Evolutionary conservation across 441 rosid species (phyloP), one percentile per base, ranked within the genome.

Genomic region (Erodium chrysanthum): DNA sequence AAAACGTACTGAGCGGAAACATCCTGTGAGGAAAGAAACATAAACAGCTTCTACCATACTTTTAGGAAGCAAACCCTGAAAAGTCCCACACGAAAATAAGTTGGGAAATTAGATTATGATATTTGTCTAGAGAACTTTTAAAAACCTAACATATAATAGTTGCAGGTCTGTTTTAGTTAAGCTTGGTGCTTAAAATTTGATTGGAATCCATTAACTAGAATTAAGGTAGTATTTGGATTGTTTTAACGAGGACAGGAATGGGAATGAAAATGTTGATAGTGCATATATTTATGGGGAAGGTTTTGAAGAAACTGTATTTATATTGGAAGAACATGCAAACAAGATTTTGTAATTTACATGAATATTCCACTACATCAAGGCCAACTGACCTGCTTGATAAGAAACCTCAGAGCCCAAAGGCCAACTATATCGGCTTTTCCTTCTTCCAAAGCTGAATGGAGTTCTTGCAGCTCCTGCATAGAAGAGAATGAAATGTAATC

Each of bases 401-500:
- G 79, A 76, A 91, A 89, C 73, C 76, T 91, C 54, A 94, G 82
- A 15, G 98, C 96, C 98, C 98, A 94, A 71, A 94, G 91, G 52
- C 97, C 98, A 81, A 89, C 98, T 67, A 94, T 89, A 76, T 94
- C 97, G 63, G 97, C 98, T 81, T 94, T 91, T 73, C 93, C 97
- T 84, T 91, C 97, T 82, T 91, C 97, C 84, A 94, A 65, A 74
- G 97, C 83, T 5, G 96, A 91, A 82, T 91, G 85, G 64, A 94
- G 85, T 73, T 94, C 96, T 82, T 88, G 96, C 62, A 94, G 86
- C 83, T 94, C 96, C 98, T 94, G 79, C n/a, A 76, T 52, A 59
- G 31, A 59, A 59, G 31, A 59, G 62, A 10, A 56, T 56, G 62
- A 22, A 56, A 56, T 56, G 61, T 4, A 56, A 52, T 8, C 21